Percentiles rank a stretch among this genome's conserved stretches.
phyloP scores from a whole-genome alignment of 495 filamentous ascomycete species.

The Baudoinia panamericana region DNA sequence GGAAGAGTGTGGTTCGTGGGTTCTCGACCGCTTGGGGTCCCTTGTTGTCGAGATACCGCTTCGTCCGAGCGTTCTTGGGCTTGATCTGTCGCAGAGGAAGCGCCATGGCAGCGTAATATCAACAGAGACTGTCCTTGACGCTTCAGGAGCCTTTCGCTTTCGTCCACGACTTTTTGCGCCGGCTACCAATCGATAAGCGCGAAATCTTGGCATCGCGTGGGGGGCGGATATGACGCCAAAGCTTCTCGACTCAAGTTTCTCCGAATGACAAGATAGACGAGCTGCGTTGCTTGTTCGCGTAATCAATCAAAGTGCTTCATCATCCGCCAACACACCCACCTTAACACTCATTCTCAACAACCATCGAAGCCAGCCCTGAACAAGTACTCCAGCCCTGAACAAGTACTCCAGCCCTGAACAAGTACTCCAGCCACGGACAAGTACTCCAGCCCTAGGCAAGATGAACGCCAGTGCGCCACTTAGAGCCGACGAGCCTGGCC shows the following conservation, averaged over 20 bases:
- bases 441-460: background rate
- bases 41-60: slow-evolving; percentile 79
- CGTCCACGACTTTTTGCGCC: background rate
- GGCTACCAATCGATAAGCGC: background rate
- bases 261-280: no score
- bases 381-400: no score
- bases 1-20: slow-evolving; percentile 71
- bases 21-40: slow-evolving; percentile 82
- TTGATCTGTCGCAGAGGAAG: slow-evolving; percentile 34
- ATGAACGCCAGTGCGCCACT: slow-evolving; percentile 6
- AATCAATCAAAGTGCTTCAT: no score
- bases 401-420: no score
- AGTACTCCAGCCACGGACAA: no score
- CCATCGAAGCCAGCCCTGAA: no score
- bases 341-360: no score
- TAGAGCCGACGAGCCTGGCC: slow-evolving; percentile 1
- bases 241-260: no score
- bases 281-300: no score
- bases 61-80: slow-evolving; percentile 86
- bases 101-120: background rate
- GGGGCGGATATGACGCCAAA: background rate
- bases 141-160: background rate
- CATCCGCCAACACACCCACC: no score
- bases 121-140: background rate
- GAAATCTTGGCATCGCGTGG: slow-evolving; percentile 4